phyloP scores from a whole-genome alignment of 1,284 basidiomycete genomes.

The Ceratorhiza oryzae-sativae region DNA sequence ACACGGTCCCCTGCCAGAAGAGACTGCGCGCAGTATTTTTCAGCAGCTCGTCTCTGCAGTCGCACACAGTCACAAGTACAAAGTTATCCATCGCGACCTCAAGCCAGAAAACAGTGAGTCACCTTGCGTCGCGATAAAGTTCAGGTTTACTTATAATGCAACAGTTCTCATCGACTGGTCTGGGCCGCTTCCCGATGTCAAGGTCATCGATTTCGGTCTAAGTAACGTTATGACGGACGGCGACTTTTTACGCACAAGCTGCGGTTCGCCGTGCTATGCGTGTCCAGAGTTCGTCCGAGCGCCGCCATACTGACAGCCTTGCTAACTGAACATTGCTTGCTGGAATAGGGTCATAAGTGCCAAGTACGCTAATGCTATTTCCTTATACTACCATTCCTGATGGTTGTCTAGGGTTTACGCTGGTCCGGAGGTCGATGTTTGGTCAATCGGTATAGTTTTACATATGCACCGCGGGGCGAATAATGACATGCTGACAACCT shows the following conservation, averaged over 20 bases:
- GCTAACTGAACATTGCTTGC: slow-evolving; percentile 49
- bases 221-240: slow-evolving; percentile 91
- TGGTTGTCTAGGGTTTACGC: slow-evolving; percentile 70
- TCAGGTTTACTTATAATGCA: background rate
- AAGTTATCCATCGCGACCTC: slow-evolving; percentile 94
- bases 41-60: slow-evolving; percentile 96
- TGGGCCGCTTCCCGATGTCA: slow-evolving; percentile 63
- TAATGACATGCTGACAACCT: background rate
- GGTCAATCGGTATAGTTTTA: slow-evolving; percentile 67
- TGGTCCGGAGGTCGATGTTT: slow-evolving; percentile 95
- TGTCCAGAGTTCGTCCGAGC: slow-evolving; percentile 69
- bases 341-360: slow-evolving; percentile 33
- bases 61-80: slow-evolving; percentile 91
- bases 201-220: slow-evolving; percentile 92
- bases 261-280: slow-evolving; percentile 95
- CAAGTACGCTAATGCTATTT: background rate
- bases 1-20: slow-evolving; percentile 86
- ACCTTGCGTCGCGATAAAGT: background rate
- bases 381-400: background rate
- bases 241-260: slow-evolving; percentile 92
- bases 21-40: slow-evolving; percentile 88
- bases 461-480: background rate
- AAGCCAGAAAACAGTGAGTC: slow-evolving; percentile 83
- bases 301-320: slow-evolving; percentile 54
- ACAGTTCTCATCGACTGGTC: slow-evolving; percentile 50